Conservation (phyloP, 441 rosid species). For the Populus hybrid region DNA sequence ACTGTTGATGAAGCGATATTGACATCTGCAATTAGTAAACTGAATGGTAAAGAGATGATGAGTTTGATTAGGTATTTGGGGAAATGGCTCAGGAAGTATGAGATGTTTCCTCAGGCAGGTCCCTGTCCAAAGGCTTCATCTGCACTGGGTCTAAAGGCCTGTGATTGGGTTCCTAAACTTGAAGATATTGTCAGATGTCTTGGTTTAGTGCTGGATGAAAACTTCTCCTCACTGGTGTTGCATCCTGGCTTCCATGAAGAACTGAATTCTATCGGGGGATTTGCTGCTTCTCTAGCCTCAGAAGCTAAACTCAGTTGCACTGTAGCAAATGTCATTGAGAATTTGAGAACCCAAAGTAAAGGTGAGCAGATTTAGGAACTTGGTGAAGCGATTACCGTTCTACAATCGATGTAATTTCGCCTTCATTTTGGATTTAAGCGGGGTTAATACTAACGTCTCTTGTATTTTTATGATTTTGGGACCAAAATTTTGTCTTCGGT, state of each 20-base stretch:
- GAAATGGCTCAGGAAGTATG: slow-evolving; percentile 84
- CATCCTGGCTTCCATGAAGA: slow-evolving; percentile 67
- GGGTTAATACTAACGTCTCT: not conserved
- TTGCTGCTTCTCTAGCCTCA: slow-evolving; percentile 49
- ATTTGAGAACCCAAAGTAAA: slow-evolving; percentile 41
- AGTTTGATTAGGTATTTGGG: slow-evolving; percentile 59
- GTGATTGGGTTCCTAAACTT: slow-evolving; percentile 82
- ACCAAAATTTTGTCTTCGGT: not conserved
- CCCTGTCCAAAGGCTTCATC: slow-evolving; percentile 68
- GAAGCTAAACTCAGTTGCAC: slow-evolving; percentile 58
- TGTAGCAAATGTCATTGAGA: slow-evolving; percentile 40
- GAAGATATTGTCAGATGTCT: slow-evolving; percentile 58
- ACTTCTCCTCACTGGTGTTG: slow-evolving; percentile 64
- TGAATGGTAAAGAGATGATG: slow-evolving; percentile 66
- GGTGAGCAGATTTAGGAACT: slow-evolving; percentile 30
- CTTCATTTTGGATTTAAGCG: not conserved
- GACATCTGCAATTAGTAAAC: slow-evolving; percentile 53
- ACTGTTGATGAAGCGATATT: slow-evolving; percentile 65
- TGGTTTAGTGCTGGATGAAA: slow-evolving; percentile 64
- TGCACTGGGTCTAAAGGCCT: slow-evolving; percentile 47
- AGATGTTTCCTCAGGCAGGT: slow-evolving; percentile 72
- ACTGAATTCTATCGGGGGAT: slow-evolving; percentile 43
- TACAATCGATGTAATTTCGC: not conserved
- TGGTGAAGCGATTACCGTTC: not conserved
- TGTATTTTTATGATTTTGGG: not conserved